Evolutionary conservation across 495 filamentous ascomycete species (phyloP).

Genomic region (Podospora fimiseda): DNA sequence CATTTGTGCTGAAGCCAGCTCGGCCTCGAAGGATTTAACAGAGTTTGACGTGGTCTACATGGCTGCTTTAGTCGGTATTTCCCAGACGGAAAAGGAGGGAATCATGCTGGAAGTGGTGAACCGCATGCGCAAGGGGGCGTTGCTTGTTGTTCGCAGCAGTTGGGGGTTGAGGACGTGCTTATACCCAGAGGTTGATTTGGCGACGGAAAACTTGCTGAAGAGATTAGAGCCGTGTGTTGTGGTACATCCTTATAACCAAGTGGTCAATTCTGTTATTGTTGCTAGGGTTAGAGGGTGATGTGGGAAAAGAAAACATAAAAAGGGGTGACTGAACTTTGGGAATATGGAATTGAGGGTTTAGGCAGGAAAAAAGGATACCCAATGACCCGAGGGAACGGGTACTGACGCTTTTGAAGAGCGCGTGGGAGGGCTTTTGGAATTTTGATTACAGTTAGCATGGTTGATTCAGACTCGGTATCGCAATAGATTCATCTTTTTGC

Average conservation of each 20-base stretch:
- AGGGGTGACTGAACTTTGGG: background rate
- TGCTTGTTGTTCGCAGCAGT: constrained; percentile 23
- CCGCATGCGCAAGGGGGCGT: constrained; percentile 19
- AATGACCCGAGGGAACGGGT: too few species aligned
- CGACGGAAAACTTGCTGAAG: constrained; percentile 12
- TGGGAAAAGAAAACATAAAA: too few species aligned
- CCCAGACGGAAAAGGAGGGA: constrained; percentile 23
- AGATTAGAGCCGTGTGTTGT: constrained; percentile 21
- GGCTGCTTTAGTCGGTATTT: constrained; percentile 25
- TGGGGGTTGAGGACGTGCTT: constrained; percentile 24
- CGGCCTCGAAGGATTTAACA: constrained; percentile 10
- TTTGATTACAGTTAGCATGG: too few species aligned
- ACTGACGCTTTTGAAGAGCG: too few species aligned
- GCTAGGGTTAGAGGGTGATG: constrained; percentile 15
- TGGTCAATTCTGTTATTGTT: constrained; percentile 28
- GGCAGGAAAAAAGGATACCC: too few species aligned
- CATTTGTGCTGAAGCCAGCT: constrained; percentile 18
- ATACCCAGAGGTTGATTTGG: constrained; percentile 25
- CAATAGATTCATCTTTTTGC: too few species aligned
- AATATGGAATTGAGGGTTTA: background rate
- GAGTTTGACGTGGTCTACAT: constrained; percentile 28
- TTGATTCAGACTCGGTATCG: too few species aligned
- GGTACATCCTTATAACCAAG: constrained; percentile 23
- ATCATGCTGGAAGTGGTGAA: constrained; percentile 17
- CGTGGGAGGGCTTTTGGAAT: too few species aligned